Conservation (phyloP, 306 rosid species). For the Lathyrus oleraceus region DNA sequence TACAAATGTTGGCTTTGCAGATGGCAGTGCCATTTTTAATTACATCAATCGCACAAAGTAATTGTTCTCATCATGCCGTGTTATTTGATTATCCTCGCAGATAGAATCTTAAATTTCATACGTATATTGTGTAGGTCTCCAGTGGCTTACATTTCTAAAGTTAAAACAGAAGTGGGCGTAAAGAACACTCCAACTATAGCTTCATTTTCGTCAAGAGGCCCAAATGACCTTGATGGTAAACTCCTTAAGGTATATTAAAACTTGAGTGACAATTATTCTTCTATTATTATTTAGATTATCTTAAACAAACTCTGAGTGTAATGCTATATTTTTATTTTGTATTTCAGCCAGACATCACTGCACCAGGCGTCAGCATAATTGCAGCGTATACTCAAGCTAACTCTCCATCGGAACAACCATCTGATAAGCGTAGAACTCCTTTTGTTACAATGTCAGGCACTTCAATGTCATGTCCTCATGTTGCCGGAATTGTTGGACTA, state of each 20-base stretch:
- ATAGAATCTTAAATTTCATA: background rate
- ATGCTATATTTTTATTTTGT: conserved; percentile 6
- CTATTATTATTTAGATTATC: too few relatives aligned
- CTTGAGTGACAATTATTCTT: too few relatives aligned
- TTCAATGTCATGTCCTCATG: conserved; percentile 72
- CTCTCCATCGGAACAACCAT: background rate
- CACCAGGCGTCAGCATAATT: conserved; percentile 57
- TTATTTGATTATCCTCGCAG: background rate
- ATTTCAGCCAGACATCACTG: conserved; percentile 51
- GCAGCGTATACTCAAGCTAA: conserved; percentile 35
- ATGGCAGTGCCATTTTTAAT: conserved; percentile 41
- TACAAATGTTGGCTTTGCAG: conserved; percentile 41
- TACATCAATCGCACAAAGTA: conserved; percentile 61
- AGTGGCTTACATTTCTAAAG: conserved; percentile 45
- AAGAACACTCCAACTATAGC: conserved; percentile 63
- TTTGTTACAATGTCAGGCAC: conserved; percentile 24
- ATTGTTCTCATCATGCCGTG: background rate
- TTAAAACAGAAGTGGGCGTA: conserved; percentile 38
- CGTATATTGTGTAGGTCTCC: conserved; percentile 45
- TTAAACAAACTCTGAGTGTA: background rate
- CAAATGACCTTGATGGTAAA: conserved; percentile 42
- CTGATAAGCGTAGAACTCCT: conserved; percentile 22
- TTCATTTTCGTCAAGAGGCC: conserved; percentile 44
- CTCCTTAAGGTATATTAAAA: conserved; percentile 55
- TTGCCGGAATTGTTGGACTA: conserved; percentile 55